Base-by-base conservation (phyloP, 2,329 filamentous ascomycete genomes). In the Camillea tinctor region DNA sequence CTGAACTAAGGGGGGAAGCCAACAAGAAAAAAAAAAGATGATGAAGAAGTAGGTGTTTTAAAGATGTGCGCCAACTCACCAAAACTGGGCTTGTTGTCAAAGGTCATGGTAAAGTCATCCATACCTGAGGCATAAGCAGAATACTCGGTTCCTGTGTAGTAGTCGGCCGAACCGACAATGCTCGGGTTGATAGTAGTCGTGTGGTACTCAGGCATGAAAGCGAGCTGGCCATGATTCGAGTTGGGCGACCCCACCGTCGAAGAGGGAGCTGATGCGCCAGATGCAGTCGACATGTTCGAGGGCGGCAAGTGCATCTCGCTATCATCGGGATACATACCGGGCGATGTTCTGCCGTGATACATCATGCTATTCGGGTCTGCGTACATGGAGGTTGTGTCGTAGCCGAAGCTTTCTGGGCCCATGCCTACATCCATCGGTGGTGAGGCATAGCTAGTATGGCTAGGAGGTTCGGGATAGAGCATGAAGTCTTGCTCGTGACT, bases 211-310 rank as follows among this genome's bases (percentile, higher is more conserved):
- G 86, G 79, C 55, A 85, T 80, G 68, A 79, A 78, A 62, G 84
- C 84, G 64, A 83, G 75, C 66, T 84, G 84, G 58, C 82, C 81
- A 68, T 84, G 81, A 64, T 84, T 82, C 1, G 87, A 88, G 68
- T 86, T 84, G 23, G 88, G 88, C 21, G 88, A 91, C 59, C 87
- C 87, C 63, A 88, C 83, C 57, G 84, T 85, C 8, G 88, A 90
- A 1, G 88, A 90, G 6, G 87, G 80, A 3, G 85, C 85, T 55
- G 88, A 90, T 56, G 79, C 84, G 58, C 75, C 87, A 60, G 85
- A 89, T 22, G 80, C 81, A 61, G 82, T 86, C 62, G 82, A 92
- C 63, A 83, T 80, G 70, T 81, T 86, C 55, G 82, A 88, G 26
- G 81, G 84, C 17, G 81, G 79, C 22, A 82, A 69, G 60, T 76